Conservation (phyloP, 2,329 filamentous ascomycete species). For the Cladosporium phlei region DNA sequence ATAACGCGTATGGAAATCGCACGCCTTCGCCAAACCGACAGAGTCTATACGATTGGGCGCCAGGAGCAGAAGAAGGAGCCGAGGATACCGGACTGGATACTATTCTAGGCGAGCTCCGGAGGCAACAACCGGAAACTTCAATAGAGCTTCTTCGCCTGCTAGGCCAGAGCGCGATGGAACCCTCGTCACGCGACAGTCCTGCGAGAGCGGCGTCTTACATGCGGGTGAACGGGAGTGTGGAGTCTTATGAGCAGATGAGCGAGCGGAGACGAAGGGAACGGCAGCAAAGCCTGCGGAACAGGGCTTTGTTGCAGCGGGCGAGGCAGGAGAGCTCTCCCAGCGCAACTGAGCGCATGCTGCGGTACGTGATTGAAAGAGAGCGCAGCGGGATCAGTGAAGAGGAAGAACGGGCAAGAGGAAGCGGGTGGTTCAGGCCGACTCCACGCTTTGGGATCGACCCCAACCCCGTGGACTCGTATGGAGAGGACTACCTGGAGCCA, state of each 20-base stretch:
- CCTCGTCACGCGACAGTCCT: slow-evolving; percentile 24
- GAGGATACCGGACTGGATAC: slow-evolving; percentile 37
- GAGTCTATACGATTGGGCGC: slow-evolving; percentile 58
- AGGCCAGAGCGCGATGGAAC: slow-evolving; percentile 34
- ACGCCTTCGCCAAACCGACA: slow-evolving; percentile 47
- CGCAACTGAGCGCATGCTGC: slow-evolving; percentile 35
- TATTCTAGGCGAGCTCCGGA: slow-evolving; percentile 38
- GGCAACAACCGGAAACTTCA: slow-evolving; percentile 29
- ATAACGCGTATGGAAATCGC: slow-evolving; percentile 48
- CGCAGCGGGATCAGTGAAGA: slow-evolving; percentile 30
- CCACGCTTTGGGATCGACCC: slow-evolving; percentile 14
- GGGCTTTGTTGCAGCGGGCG: slow-evolving; percentile 30
- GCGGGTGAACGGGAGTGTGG: slow-evolving; percentile 17
- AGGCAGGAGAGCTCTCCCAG: slow-evolving; percentile 29
- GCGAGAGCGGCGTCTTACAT: slow-evolving; percentile 20
- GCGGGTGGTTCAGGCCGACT: slow-evolving; percentile 28
- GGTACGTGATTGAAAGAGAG: slow-evolving; percentile 39
- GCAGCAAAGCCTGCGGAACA: slow-evolving; percentile 29
- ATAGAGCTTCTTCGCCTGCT: slow-evolving; percentile 37
- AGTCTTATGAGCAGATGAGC: slow-evolving; percentile 24
- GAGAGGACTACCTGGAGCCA: too few species aligned
- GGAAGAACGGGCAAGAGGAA: slow-evolving; percentile 32
- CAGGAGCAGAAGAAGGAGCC: slow-evolving; percentile 25
- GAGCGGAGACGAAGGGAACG: slow-evolving; percentile 27
- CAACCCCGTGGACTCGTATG: too few species aligned